Evolutionary conservation across 179 eudicot genomes (phyloP).

Genomic region (Silene coronaria): DNA sequence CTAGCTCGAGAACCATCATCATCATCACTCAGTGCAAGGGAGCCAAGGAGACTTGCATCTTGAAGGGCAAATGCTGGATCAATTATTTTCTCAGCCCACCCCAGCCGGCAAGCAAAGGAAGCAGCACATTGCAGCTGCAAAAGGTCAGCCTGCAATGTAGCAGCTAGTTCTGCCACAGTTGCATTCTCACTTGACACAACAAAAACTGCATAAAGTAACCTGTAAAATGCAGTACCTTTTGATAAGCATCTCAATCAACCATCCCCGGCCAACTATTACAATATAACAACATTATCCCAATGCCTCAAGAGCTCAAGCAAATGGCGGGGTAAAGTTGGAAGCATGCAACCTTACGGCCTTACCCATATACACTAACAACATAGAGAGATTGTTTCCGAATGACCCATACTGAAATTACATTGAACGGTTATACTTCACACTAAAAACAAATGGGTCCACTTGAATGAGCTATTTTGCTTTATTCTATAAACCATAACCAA

Average conservation of each 20-base stretch:
- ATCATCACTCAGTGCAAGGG: conserved; percentile 61
- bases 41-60: conserved; percentile 47
- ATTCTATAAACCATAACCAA: background rate
- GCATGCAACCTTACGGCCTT: background rate
- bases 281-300: background rate
- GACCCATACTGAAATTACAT: background rate
- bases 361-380: background rate
- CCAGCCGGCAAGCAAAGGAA: conserved; percentile 94
- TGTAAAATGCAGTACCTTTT: conserved; percentile 26
- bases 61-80: conserved; percentile 85
- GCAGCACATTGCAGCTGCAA: conserved; percentile 98
- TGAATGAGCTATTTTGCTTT: background rate
- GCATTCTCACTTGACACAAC: conserved; percentile 98
- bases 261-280: background rate
- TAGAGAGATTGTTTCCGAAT: background rate
- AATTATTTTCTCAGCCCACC: conserved; percentile 91
- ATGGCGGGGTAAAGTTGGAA: background rate
- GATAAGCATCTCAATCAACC: conserved; percentile 21
- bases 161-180: conserved; percentile 91
- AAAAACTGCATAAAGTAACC: conserved; percentile 97
- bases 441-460: background rate
- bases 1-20: conserved; percentile 64
- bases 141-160: conserved; percentile 93
- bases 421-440: background rate
- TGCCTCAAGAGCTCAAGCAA: background rate